Percentiles rank a stretch among this genome's conserved stretches.
Conservation (phyloP, 495 filamentous ascomycete genomes). For the Podospora fimiseda region DNA sequence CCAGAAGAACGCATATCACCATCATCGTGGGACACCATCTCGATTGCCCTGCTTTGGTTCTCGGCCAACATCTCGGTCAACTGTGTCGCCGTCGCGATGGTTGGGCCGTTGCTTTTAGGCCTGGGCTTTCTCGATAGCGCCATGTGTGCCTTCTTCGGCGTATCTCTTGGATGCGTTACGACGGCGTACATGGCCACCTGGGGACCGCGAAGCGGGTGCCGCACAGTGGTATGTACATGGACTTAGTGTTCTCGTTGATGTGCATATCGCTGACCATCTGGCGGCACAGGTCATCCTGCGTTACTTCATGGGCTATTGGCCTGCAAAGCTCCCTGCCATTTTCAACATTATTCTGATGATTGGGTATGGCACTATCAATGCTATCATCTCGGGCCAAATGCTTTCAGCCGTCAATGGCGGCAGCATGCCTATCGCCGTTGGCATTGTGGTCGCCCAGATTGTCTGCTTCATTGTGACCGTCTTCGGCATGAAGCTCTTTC, state of each 20-base stretch:
- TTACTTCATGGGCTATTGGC: slow-evolving; percentile 77
- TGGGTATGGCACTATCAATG: slow-evolving; percentile 64
- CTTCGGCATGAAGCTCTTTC: slow-evolving; percentile 67
- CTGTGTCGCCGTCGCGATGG: slow-evolving; percentile 68
- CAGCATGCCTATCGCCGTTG: slow-evolving; percentile 59
- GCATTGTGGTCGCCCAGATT: slow-evolving; percentile 63
- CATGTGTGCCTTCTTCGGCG: slow-evolving; percentile 60
- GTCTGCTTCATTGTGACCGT: slow-evolving; percentile 62
- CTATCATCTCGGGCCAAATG: slow-evolving; percentile 67
- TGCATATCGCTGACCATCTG: neutral
- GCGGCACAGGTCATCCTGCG: slow-evolving; percentile 42
- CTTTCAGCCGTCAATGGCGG: slow-evolving; percentile 63
- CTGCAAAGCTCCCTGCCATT: slow-evolving; percentile 63
- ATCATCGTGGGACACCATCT: slow-evolving; percentile 51
- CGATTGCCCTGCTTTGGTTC: slow-evolving; percentile 64
- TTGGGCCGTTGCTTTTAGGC: slow-evolving; percentile 63
- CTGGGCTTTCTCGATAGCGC: slow-evolving; percentile 62
- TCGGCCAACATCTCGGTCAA: slow-evolving; percentile 70
- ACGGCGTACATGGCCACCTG: slow-evolving; percentile 66
- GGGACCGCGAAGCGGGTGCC: slow-evolving; percentile 62
- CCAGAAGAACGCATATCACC: slow-evolving; percentile 56
- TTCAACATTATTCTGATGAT: slow-evolving; percentile 66
- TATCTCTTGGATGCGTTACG: slow-evolving; percentile 49
- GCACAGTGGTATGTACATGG: slow-evolving; percentile 21
- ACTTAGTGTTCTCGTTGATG: neutral